Conservation (phyloP, 1,284 basidiomycete species). For the Microbotryum violaceum region DNA sequence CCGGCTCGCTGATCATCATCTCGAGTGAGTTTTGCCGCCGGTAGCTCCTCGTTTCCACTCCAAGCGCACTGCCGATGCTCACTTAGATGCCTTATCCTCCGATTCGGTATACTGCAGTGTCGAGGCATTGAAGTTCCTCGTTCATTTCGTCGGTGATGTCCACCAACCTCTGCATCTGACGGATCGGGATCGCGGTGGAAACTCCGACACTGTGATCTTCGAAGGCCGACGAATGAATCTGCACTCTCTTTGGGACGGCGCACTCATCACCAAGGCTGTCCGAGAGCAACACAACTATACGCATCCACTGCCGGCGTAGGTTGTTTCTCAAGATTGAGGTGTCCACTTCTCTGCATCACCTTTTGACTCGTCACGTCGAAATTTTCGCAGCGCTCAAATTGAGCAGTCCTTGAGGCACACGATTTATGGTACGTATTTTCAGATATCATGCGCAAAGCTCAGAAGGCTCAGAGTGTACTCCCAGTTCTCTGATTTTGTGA, state of each 20-base stretch:
- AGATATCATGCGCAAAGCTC: neutral
- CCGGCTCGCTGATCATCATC: slow-evolving; percentile 12
- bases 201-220: slow-evolving; percentile 39
- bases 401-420: slow-evolving; percentile 36
- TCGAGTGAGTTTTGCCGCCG: slow-evolving; percentile 16
- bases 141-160: slow-evolving; percentile 41
- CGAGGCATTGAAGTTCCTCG: slow-evolving; percentile 37
- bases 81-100: neutral
- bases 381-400: slow-evolving; percentile 31
- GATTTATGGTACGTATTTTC: slow-evolving; percentile 6
- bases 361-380: neutral
- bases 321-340: neutral
- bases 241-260: slow-evolving; percentile 41
- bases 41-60: neutral
- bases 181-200: slow-evolving; percentile 40
- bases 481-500: neutral
- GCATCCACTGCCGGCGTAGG: slow-evolving; percentile 34
- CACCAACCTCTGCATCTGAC: slow-evolving; percentile 44
- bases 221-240: slow-evolving; percentile 38
- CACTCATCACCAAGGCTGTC: slow-evolving; percentile 38
- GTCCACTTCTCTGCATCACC: neutral
- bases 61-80: slow-evolving; percentile 1
- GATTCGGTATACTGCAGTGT: slow-evolving; percentile 5
- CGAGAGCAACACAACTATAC: slow-evolving; percentile 41
- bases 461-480: neutral